These are phyloP conservation scores for Pseudognaphalium luteoalbum DNA, from an alignment of 129 eudicot genomes.

Conservation along the genomic window DNA sequence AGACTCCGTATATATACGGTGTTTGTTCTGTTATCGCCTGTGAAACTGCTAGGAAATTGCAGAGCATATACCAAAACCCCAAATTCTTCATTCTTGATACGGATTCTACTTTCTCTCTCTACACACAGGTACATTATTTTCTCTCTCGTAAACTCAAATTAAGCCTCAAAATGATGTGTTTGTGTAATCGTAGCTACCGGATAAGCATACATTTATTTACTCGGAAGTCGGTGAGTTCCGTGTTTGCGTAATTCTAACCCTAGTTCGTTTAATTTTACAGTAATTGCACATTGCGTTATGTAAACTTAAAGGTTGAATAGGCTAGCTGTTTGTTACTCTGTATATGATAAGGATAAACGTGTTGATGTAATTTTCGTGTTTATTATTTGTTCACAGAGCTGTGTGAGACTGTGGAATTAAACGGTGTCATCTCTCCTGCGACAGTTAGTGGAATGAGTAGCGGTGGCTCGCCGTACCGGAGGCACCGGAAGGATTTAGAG, in stretches of 20 bases:
- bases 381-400: neutral
- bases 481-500: slow-evolving; percentile 56
- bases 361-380: neutral
- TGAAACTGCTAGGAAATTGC: neutral
- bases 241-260: neutral
- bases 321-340: too few species aligned
- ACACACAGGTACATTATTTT: neutral
- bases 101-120: neutral
- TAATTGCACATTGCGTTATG: neutral
- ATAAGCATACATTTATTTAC: neutral
- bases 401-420: slow-evolving; percentile 2
- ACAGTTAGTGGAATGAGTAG: slow-evolving; percentile 46
- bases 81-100: neutral
- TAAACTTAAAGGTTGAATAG: neutral
- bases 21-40: neutral
- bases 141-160: neutral
- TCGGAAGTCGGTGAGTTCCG: neutral
- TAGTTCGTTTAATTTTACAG: neutral
- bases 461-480: slow-evolving; percentile 53
- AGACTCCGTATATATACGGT: too few species aligned
- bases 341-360: neutral
- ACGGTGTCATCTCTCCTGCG: slow-evolving; percentile 90
- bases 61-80: neutral
- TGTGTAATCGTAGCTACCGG: neutral
- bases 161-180: neutral